Evolutionary conservation across 805 yeast species (phyloP).

Genomic region (Lipomyces yamadae): DNA sequence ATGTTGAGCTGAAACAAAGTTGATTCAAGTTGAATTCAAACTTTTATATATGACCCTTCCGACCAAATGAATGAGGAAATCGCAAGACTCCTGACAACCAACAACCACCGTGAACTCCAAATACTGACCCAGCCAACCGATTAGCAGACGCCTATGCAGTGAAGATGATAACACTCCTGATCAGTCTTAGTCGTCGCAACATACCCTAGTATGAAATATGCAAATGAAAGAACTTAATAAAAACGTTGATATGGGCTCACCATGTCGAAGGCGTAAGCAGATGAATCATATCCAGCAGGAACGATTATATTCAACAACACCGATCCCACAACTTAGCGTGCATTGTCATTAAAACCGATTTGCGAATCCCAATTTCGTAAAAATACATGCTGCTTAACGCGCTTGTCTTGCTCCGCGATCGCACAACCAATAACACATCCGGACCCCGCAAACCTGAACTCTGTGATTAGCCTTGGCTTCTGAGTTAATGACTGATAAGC

Average conservation of each 20-base stretch:
- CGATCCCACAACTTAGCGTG: neutral
- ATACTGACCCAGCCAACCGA: neutral
- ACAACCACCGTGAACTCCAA: neutral
- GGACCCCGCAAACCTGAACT: constrained; percentile 16
- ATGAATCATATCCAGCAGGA: no score
- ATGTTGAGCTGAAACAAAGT: neutral
- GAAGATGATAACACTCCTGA: neutral
- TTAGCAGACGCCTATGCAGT: neutral
- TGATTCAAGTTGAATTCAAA: neutral
- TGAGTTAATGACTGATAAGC: neutral
- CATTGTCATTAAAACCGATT: neutral
- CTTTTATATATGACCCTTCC: neutral
- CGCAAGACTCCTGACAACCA: neutral
- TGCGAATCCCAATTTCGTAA: constrained; percentile 19
- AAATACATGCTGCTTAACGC: constrained; percentile 22
- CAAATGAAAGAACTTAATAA: neutral
- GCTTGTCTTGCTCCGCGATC: constrained; percentile 23
- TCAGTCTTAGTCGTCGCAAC: neutral
- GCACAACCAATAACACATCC: constrained; percentile 20
- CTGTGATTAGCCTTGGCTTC: neutral
- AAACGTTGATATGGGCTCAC: neutral
- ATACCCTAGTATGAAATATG: neutral
- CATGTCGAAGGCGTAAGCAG: no score
- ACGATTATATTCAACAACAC: neutral
- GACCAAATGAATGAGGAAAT: neutral